Percentiles rank a stretch among this genome's conserved stretches.
Evolutionary conservation across 495 filamentous ascomycete genomes (phyloP).

Genomic region (Neurospora hispaniola): DNA sequence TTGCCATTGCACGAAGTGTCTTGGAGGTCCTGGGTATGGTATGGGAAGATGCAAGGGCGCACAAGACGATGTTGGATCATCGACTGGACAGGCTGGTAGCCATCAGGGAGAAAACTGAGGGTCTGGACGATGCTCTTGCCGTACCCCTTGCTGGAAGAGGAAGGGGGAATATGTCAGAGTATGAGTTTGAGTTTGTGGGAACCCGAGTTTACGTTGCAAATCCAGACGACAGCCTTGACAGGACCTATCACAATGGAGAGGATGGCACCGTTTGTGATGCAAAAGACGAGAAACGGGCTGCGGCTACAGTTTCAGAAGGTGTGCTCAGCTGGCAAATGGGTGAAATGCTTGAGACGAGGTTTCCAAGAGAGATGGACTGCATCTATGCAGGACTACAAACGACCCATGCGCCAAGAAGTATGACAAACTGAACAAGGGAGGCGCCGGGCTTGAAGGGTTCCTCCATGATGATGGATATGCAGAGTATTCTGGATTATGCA

Average conservation of each 20-base stretch:
- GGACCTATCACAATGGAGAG: not conserved
- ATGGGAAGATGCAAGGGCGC: constrained; percentile 16
- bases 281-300: not conserved
- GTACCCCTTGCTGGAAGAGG: not conserved
- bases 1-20: constrained; percentile 13
- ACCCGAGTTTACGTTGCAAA: constrained; percentile 7
- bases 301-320: not conserved
- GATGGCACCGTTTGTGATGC: not conserved
- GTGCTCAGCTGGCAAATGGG: constrained; percentile 15
- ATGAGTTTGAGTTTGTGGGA: not conserved
- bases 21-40: constrained; percentile 10
- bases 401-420: not conserved
- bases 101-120: constrained; percentile 9
- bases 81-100: constrained; percentile 12
- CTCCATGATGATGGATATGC: not conserved
- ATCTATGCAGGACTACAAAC: constrained; percentile 10
- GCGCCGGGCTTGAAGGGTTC: not conserved
- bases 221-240: not conserved
- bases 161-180: not conserved
- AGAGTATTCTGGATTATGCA: not conserved
- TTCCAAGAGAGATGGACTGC: constrained; percentile 19
- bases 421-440: not conserved
- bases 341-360: constrained; percentile 14
- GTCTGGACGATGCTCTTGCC: not conserved
- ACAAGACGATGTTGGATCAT: constrained; percentile 13